phyloP scores from a whole-genome alignment of 2,329 filamentous ascomycete species.

The Aspergillus luchuensis region DNA sequence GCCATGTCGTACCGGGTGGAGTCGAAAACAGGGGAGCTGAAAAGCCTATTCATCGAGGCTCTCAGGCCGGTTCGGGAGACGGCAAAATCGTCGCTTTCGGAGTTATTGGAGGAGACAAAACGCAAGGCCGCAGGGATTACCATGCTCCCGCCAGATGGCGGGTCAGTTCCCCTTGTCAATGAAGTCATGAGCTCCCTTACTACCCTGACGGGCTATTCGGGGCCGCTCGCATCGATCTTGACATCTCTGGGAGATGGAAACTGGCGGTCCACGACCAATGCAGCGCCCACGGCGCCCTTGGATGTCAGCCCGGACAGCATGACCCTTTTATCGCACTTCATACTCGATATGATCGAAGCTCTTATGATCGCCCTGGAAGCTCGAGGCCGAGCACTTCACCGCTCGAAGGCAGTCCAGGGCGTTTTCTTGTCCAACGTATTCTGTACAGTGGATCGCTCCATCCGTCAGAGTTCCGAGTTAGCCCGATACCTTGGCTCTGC shows the following conservation, averaged over 20 bases:
- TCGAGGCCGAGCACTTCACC: slow-evolving; percentile 71
- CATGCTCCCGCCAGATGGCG: slow-evolving; percentile 74
- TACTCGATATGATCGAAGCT: slow-evolving; percentile 81
- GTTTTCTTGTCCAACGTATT: slow-evolving; percentile 91
- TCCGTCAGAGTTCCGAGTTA: slow-evolving; percentile 74
- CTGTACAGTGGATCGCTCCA: slow-evolving; percentile 79
- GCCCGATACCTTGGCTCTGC: slow-evolving; percentile 65
- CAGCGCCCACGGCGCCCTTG: slow-evolving; percentile 71
- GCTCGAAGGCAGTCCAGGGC: slow-evolving; percentile 75
- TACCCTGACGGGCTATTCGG: slow-evolving; percentile 81
- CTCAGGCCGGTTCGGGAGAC: slow-evolving; percentile 90
- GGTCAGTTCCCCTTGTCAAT: slow-evolving; percentile 72
- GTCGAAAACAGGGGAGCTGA: slow-evolving; percentile 79
- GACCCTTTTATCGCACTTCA: slow-evolving; percentile 87
- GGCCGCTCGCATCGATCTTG: slow-evolving; percentile 85
- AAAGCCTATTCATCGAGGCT: slow-evolving; percentile 77
- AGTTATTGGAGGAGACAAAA: slow-evolving; percentile 80
- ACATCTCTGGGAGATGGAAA: slow-evolving; percentile 90
- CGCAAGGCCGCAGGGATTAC: slow-evolving; percentile 67
- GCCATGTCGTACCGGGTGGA: slow-evolving; percentile 78
- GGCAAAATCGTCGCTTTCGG: slow-evolving; percentile 79
- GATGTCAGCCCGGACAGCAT: slow-evolving; percentile 87
- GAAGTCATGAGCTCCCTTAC: slow-evolving; percentile 86
- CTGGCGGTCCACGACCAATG: slow-evolving; percentile 68
- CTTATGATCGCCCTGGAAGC: slow-evolving; percentile 74